These are phyloP conservation scores for Talaromyces ruber DNA, from an alignment of 495 filamentous ascomycete species.

Conservation along the genomic window DNA sequence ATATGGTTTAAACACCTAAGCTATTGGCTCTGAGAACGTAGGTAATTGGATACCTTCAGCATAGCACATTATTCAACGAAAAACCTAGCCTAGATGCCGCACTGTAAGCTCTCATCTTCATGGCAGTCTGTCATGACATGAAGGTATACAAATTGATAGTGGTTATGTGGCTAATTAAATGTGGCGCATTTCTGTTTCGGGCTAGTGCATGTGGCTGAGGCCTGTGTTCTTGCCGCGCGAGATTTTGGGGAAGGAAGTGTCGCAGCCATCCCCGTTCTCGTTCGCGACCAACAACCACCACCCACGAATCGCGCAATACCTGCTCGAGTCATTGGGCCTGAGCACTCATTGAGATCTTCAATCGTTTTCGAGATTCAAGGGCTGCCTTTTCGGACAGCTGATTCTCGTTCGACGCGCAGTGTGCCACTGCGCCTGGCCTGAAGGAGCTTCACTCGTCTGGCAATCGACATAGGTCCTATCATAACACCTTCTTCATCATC, in stretches of 20 bases:
- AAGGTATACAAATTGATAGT: too few relatives aligned
- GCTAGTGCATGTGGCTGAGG: neutral
- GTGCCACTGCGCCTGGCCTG: neutral
- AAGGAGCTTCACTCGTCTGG: neutral
- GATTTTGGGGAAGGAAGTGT: neutral
- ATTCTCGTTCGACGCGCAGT: neutral
- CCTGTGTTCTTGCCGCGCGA: neutral
- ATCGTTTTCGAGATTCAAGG: neutral
- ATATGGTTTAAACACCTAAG: too few relatives aligned
- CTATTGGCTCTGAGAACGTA: too few relatives aligned
- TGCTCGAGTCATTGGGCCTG: neutral
- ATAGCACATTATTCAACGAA: too few relatives aligned
- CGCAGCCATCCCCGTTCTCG: neutral
- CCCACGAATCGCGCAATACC: neutral
- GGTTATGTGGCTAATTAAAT: neutral
- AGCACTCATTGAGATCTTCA: neutral
- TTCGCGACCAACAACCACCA: neutral
- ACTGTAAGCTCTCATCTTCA: too few relatives aligned
- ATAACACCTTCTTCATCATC: neutral
- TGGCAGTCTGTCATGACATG: too few relatives aligned
- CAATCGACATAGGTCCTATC: neutral
- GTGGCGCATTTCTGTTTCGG: neutral
- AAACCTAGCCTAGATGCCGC: too few relatives aligned
- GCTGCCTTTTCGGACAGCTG: neutral
- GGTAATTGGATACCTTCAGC: too few relatives aligned